Conservation (phyloP, 495 filamentous ascomycete species). For the Penicillium bovifimosum region DNA sequence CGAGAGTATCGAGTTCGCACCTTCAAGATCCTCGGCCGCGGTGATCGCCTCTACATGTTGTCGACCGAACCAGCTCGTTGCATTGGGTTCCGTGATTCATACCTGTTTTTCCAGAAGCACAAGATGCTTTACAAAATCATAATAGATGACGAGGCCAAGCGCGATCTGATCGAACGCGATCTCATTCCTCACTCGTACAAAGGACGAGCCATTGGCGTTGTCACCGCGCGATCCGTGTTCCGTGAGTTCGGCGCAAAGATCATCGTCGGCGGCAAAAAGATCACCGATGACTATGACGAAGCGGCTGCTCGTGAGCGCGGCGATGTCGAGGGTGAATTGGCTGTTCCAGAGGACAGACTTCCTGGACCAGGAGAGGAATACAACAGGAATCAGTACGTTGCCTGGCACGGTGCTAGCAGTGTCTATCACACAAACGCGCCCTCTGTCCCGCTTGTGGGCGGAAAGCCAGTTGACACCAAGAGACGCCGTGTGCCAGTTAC, state of each 20-base stretch:
- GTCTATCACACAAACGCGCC: constrained; percentile 86
- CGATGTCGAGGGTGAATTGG: constrained; percentile 82
- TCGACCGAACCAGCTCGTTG: constrained; percentile 95
- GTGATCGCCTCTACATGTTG: constrained; percentile 91
- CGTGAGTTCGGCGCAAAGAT: constrained; percentile 93
- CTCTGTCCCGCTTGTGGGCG: constrained; percentile 66
- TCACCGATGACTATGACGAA: constrained; percentile 88
- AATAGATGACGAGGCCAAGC: constrained; percentile 86
- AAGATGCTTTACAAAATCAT: constrained; percentile 93
- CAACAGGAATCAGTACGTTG: constrained; percentile 94
- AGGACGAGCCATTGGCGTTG: constrained; percentile 93
- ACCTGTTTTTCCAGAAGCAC: constrained; percentile 97
- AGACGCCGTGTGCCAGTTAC: constrained; percentile 86
- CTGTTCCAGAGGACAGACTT: constrained; percentile 76
- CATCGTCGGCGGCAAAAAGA: constrained; percentile 78
- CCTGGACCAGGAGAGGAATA: constrained; percentile 68
- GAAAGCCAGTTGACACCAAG: constrained; percentile 65
- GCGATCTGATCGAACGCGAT: constrained; percentile 86
- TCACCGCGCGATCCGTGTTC: constrained; percentile 94
- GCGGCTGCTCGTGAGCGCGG: constrained; percentile 70
- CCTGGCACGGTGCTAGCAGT: constrained; percentile 92
- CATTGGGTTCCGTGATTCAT: constrained; percentile 93
- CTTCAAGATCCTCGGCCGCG: constrained; percentile 80
- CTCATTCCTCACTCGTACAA: constrained; percentile 98
- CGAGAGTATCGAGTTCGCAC: constrained; percentile 91